Base-by-base conservation (phyloP, 2,329 filamentous ascomycete genomes). In the Botryosphaeria agaves region DNA sequence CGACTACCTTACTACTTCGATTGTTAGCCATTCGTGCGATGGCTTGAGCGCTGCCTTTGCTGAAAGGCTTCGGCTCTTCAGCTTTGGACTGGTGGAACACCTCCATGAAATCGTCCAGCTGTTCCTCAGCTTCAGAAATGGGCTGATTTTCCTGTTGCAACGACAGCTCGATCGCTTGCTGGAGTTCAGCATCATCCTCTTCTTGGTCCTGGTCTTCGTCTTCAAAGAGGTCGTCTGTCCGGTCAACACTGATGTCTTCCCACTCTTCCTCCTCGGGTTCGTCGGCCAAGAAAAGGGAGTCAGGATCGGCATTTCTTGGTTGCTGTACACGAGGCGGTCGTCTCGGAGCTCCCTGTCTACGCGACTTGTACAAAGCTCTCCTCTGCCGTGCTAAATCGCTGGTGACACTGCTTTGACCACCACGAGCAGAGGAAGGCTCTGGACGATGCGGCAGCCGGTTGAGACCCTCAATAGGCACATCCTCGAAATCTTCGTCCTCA, bases 401-500 rank as follows among this genome's bases (percentile, higher is more conserved):
- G 18, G 38, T 33, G 14, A 32, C 38, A 5, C 37, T 36, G 7
- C n/a, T 11, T 20, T 36, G 23, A 26, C 53, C 48, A 18, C 43
- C 43, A 3, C 49, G 38, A 21, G 38, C 34, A 43, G 15, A 51
- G 49, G 32, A 51, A 38, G 32, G 56, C 47, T 36, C 52, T 29
- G 53, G 54, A 19, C 59, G 47, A 40, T 76, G 87, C 0, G 84
- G 83, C 11, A 94, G 55, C 30, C 84, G 66, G 43, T 94, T 94
- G 8, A 94, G 47, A 0, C 85, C 85, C 49, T 89, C 81, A 28
- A 94, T 85, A 0, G 85, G 84, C 3, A 94, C 77, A 51, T 94
- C 85, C 48, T 94, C 85, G 43, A 94, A 94, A 7, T 82, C 80
- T 4, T 76, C 78, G 2, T 80, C 76, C 4, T 79, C 77, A 30